Base-by-base conservation (phyloP, 73 alveolate genomes). In the Blepharisma japonicum region DNA sequence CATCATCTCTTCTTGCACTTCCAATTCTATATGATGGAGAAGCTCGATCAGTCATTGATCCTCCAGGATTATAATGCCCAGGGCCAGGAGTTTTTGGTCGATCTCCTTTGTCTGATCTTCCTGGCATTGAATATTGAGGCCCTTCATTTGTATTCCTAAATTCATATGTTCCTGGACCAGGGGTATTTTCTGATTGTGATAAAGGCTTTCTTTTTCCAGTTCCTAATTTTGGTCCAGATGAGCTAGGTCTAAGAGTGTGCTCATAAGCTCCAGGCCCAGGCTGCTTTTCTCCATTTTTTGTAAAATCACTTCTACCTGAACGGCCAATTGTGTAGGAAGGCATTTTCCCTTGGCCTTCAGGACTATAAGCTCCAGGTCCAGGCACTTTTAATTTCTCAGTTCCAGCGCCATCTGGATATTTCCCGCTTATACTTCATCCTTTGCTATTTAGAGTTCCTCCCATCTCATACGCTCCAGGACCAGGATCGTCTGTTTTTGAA, bases 401-500 rank as follows among this genome's bases (percentile, higher is more conserved):
- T 32, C 42, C 42, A 32, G 42, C 42, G 0, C 42, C 42, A 32
- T 32, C 42, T 32, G 42, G 42, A 32, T 32, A 32, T 32, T 32
- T 32, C 42, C 42, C 42, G 3, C 42, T 32, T 32, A 32, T 32
- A 32, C 67, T 53, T 4, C 67, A 53, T 53, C 23, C 23, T 53
- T 53, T 14, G n/a, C n/a, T 53, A 20, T 20, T 53, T 53, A 11
- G 4, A 53, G 67, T 53, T 53, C 67, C 23, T 53, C 23, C 23
- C n/a, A 53, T 53, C 4, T 79, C 86, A 79, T 79, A 79, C 0
- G 81, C 86, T 6, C 86, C 86, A 8, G 86, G 86, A 45, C 86
- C 86, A n/a, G 86, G 86, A 9, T 71, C 61, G 9, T 79, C 86
- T 42, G 55, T 61, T 55, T 71, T 81, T 4, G 80, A 71, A 14